These are phyloP conservation scores for Apiotrichum montevideense DNA, from an alignment of 1,284 basidiomycete genomes.

Conservation along the genomic window DNA sequence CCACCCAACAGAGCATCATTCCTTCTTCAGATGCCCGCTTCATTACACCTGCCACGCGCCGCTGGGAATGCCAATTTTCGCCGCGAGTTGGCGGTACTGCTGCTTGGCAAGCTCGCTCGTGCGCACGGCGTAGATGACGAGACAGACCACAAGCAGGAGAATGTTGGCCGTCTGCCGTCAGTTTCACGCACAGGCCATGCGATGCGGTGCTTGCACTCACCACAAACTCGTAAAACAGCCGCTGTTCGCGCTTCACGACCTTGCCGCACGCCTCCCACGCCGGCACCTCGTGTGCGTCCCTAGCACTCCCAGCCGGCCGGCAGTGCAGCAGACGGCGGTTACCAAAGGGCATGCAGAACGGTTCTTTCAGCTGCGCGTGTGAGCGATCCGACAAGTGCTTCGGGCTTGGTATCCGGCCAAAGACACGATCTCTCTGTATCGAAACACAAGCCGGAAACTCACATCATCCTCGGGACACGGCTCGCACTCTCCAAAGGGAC, in stretches of 20 bases:
- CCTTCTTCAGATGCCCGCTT: no score
- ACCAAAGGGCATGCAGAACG: constrained; percentile 85
- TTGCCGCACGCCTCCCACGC: constrained; percentile 88
- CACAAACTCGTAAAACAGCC: constrained; percentile 80
- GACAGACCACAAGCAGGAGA: constrained; percentile 60
- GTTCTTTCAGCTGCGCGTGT: constrained; percentile 61
- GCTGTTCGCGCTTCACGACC: constrained; percentile 65
- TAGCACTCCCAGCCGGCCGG: constrained; percentile 43
- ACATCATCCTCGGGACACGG: constrained; percentile 74
- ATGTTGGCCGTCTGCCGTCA: constrained; percentile 55
- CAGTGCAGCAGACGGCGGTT: constrained; percentile 82
- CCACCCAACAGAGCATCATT: no score
- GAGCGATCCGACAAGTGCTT: neutral
- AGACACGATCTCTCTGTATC: no score
- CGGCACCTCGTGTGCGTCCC: constrained; percentile 54
- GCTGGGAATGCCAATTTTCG: constrained; percentile 57
- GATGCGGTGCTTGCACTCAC: constrained; percentile 47
- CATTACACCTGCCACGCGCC: constrained; percentile 22
- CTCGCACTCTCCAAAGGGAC: constrained; percentile 72
- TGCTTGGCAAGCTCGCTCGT: constrained; percentile 61
- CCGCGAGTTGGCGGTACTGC: constrained; percentile 73
- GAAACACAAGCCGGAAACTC: constrained; percentile 34
- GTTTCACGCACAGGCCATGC: neutral
- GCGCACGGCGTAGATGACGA: constrained; percentile 61
- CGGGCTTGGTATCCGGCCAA: no score